Conservation (phyloP, 805 yeast genomes). For the Komagataella mondaviorum region DNA sequence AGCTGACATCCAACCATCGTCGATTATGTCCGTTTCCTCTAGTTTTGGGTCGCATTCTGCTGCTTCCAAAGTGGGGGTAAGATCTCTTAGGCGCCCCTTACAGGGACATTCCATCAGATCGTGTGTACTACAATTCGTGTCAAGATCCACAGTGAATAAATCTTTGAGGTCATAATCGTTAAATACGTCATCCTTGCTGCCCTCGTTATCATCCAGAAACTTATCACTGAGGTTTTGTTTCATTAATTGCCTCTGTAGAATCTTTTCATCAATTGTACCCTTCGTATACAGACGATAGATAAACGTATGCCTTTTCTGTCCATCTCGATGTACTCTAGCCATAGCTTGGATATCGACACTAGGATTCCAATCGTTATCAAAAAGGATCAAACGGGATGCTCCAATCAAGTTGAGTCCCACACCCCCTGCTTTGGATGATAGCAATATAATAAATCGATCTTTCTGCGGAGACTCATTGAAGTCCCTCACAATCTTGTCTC, state of each 20-base stretch:
- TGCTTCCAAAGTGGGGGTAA: not conserved
- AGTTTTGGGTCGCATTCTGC: not conserved
- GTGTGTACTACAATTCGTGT: conserved; percentile 49
- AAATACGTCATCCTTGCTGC: conserved; percentile 52
- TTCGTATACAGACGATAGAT: conserved; percentile 77
- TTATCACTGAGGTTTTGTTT: conserved; percentile 69
- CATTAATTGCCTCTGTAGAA: conserved; percentile 81
- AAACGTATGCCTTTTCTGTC: conserved; percentile 66
- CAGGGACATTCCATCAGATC: conserved; percentile 60
- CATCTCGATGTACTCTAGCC: conserved; percentile 93
- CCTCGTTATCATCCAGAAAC: conserved; percentile 32
- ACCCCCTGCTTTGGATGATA: conserved; percentile 91
- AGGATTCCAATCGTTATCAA: conserved; percentile 98
- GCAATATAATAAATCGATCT: conserved; percentile 46
- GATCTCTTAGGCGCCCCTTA: conserved; percentile 10
- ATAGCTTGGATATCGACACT: conserved; percentile 85
- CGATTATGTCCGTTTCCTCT: not conserved
- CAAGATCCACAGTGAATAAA: conserved; percentile 45
- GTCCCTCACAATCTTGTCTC: conserved; percentile 52
- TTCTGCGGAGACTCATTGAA: conserved; percentile 41
- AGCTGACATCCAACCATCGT: conserved; percentile 41
- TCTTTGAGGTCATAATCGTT: conserved; percentile 57
- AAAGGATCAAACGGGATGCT: conserved; percentile 71
- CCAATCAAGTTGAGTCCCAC: conserved; percentile 85
- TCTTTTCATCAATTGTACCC: conserved; percentile 90